Evolutionary conservation across 2,329 filamentous ascomycete species (phyloP).

Genomic region (Beauveria sp.): DNA sequence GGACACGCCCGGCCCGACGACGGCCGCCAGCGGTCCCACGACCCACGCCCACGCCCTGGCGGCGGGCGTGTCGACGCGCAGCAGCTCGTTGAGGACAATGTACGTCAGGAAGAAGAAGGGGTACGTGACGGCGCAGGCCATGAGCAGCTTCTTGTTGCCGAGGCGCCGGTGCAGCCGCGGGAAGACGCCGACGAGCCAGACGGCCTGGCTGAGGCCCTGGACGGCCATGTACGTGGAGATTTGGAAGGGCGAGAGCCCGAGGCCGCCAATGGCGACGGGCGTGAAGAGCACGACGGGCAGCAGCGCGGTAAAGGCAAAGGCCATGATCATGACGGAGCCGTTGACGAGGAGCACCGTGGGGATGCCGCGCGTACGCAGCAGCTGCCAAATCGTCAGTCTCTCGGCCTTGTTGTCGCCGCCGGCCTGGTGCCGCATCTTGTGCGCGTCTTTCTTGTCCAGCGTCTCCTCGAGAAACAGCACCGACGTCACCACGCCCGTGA

Average conservation of each 20-base stretch:
- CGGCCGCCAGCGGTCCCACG: conserved; percentile 29
- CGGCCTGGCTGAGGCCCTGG: conserved; percentile 57
- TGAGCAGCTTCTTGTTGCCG: conserved; percentile 60
- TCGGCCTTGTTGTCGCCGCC: not conserved
- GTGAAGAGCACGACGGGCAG: conserved; percentile 64
- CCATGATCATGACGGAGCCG: conserved; percentile 59
- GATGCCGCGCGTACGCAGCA: conserved; percentile 59
- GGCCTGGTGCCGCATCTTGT: not conserved
- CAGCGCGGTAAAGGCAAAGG: conserved; percentile 64
- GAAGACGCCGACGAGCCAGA: conserved; percentile 65
- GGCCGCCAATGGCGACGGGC: conserved; percentile 52
- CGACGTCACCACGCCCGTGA: conserved; percentile 43
- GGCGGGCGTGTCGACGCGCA: conserved; percentile 27
- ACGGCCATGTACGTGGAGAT: conserved; percentile 61
- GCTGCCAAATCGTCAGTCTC: conserved; percentile 22
- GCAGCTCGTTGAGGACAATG: conserved; percentile 46
- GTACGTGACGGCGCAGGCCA: conserved; percentile 45
- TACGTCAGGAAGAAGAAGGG: conserved; percentile 56
- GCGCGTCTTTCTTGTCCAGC: conserved; percentile 26
- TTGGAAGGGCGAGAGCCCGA: conserved; percentile 50
- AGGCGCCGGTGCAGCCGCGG: conserved; percentile 57
- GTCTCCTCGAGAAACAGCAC: conserved; percentile 58
- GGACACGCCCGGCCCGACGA: conserved; percentile 52
- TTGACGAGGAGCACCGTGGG: conserved; percentile 58
- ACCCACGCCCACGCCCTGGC: conserved; percentile 49